Evolutionary conservation across 805 yeast genomes (phyloP).

Genomic region (Candida gorgasii): DNA sequence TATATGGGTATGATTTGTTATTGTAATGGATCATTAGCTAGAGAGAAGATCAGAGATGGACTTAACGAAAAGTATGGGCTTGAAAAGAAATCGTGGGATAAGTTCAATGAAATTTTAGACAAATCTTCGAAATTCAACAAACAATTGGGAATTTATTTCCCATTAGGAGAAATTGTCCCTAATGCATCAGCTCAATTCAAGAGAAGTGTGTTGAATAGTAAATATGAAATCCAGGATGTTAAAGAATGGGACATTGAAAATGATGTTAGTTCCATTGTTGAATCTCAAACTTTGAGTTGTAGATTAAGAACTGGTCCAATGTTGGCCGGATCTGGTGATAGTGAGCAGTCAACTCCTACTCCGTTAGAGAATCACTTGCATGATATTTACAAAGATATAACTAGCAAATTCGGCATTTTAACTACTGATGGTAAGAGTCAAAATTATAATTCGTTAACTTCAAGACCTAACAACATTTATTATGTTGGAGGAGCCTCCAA

Average conservation of each 20-base stretch:
- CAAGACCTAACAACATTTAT: slow-evolving; percentile 67
- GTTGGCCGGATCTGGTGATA: slow-evolving; percentile 41
- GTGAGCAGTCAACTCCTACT: slow-evolving; percentile 16
- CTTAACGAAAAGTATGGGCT: slow-evolving; percentile 48
- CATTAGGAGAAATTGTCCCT: slow-evolving; percentile 90
- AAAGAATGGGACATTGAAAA: slow-evolving; percentile 48
- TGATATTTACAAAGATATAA: slow-evolving; percentile 26
- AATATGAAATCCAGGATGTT: slow-evolving; percentile 25
- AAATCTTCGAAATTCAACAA: slow-evolving; percentile 33
- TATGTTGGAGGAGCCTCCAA: slow-evolving; percentile 89
- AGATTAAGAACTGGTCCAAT: slow-evolving; percentile 78
- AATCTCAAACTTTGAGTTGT: slow-evolving; percentile 84
- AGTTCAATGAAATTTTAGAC: slow-evolving; percentile 58
- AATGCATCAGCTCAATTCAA: slow-evolving; percentile 66
- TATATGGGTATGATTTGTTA: slow-evolving; percentile 97
- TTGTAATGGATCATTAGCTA: slow-evolving; percentile 85
- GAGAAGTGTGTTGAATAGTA: slow-evolving; percentile 45
- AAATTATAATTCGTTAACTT: slow-evolving; percentile 39
- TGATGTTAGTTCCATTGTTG: slow-evolving; percentile 78
- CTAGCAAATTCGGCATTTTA: slow-evolving; percentile 40
- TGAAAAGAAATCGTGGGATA: slow-evolving; percentile 52
- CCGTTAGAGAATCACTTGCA: slow-evolving; percentile 17
- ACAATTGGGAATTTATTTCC: slow-evolving; percentile 78
- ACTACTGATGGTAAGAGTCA: slow-evolving; percentile 54
- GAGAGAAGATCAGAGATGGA: slow-evolving; percentile 71